These are phyloP conservation scores for Aspergillus calidoustus DNA, from an alignment of 2,329 filamentous ascomycete species.

Conservation along the genomic window DNA sequence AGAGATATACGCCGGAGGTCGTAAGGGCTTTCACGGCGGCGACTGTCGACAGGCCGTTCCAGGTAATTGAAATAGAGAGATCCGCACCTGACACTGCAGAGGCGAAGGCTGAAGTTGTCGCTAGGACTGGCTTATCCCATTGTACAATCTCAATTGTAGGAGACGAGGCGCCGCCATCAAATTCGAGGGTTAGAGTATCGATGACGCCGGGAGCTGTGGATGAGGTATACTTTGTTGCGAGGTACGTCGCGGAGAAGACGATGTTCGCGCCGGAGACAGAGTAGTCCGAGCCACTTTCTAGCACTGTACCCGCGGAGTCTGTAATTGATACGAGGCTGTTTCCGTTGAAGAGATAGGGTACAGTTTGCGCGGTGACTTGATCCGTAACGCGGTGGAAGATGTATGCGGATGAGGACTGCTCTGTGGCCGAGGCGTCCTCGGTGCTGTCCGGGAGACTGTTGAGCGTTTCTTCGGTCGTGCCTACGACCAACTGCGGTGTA, in stretches of 20 bases:
- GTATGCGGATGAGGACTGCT: conserved; percentile 58
- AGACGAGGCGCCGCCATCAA: conserved; percentile 54
- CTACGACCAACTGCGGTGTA: conserved; percentile 53
- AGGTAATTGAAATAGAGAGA: conserved; percentile 57
- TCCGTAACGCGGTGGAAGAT: conserved; percentile 59
- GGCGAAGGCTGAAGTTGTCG: conserved; percentile 33
- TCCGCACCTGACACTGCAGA: conserved; percentile 44
- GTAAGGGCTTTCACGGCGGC: conserved; percentile 58
- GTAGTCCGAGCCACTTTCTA: conserved; percentile 53
- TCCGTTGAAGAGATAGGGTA: conserved; percentile 60
- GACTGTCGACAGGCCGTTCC: conserved; percentile 55
- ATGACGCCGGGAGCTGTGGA: conserved; percentile 52
- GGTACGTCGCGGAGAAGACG: conserved; percentile 54
- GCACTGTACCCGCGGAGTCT: conserved; percentile 39
- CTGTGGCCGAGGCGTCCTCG: conserved; percentile 50
- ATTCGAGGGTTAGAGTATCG: conserved; percentile 57
- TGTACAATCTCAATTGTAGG: conserved; percentile 56
- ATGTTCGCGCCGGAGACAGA: conserved; percentile 51
- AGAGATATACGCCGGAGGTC: conserved; percentile 54
- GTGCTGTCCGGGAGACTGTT: conserved; percentile 61
- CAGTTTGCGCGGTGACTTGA: conserved; percentile 46
- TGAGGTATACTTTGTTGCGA: conserved; percentile 50
- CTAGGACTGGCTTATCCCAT: conserved; percentile 53
- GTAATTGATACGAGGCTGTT: conserved; percentile 55
- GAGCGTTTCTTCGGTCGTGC: conserved; percentile 47